A percentile compares a stretch with the other conserved stretches of the same genome.
Evolutionary conservation across 106 monocot species (phyloP).

Genomic region (Acanthochlamys bracteata): DNA sequence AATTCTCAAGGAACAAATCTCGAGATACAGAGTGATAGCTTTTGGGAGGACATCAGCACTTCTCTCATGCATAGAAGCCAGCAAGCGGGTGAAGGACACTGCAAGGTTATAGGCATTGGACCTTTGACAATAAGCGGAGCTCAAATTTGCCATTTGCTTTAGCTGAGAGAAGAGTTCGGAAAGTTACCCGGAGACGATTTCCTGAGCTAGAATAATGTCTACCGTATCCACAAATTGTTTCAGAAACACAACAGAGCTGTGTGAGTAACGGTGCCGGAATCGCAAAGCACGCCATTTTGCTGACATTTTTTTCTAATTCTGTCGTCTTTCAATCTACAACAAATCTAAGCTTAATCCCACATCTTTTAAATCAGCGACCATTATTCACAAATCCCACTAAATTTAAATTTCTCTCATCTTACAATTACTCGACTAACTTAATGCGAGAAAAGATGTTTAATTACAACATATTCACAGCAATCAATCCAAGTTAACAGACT

Average conservation of each 20-base stretch:
- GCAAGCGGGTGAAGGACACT: conserved; percentile 37
- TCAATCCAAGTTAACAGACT: too few relatives aligned
- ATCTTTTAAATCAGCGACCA: too few relatives aligned
- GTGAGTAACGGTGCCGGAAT: conserved; percentile 87
- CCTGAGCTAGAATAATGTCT: conserved; percentile 7
- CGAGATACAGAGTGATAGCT: conserved; percentile 50
- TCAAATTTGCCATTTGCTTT: conserved; percentile 38
- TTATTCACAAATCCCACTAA: too few relatives aligned
- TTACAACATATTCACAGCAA: too few relatives aligned
- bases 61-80: conserved; percentile 18
- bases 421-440: too few relatives aligned
- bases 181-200: conserved; percentile 11
- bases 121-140: conserved; percentile 72
- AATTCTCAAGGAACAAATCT: conserved; percentile 93
- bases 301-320: conserved; percentile 41
- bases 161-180: conserved; percentile 40
- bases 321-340: too few relatives aligned
- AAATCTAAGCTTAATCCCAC: too few relatives aligned
- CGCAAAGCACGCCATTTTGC: conserved; percentile 93
- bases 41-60: conserved; percentile 13
- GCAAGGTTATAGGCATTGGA: conserved; percentile 58
- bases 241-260: conserved; percentile 78
- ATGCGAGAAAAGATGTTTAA: too few relatives aligned
- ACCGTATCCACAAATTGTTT: conserved; percentile 44
- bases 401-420: too few relatives aligned